Conservation (phyloP, 768 basidiomycete species). For the Amanita thiersii region DNA sequence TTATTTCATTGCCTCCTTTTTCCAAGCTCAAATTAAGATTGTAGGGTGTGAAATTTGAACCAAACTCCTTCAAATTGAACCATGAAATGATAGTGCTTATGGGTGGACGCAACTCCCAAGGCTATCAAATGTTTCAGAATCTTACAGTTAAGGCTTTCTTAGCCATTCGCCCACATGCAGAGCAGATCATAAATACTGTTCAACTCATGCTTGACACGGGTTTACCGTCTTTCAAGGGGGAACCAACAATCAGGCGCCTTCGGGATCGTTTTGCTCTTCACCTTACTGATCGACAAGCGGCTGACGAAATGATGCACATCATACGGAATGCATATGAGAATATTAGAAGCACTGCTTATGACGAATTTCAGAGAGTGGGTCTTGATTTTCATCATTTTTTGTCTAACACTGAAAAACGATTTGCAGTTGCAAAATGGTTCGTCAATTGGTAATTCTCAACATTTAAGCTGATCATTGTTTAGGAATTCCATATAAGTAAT, state of each 20-base stretch:
- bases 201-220: conserved; percentile 94
- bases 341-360: conserved; percentile 86
- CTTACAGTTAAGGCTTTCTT: conserved; percentile 96
- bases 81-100: conserved; percentile 98
- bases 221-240: conserved; percentile 95
- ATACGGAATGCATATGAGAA: conserved; percentile 95
- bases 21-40: conserved; percentile 8
- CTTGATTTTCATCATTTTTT: not conserved
- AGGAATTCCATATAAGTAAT: conserved; percentile 40
- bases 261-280: conserved; percentile 80
- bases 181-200: conserved; percentile 82
- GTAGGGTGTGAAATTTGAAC: conserved; percentile 98
- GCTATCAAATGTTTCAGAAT: conserved; percentile 90
- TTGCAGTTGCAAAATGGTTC: conserved; percentile 33
- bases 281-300: conserved; percentile 83
- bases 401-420: not conserved
- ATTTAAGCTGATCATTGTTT: not conserved
- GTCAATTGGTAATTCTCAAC: conserved; percentile 6
- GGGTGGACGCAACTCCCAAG: conserved; percentile 92
- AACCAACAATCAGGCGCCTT: conserved; percentile 80
- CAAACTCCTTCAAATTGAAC: conserved; percentile 94
- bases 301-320: conserved; percentile 85
- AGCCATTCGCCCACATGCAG: conserved; percentile 89
- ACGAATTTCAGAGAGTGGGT: conserved; percentile 87
- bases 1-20: conserved; percentile 5